Conservation (phyloP, 2,329 filamentous ascomycete genomes). For the Xylaria sp. region DNA sequence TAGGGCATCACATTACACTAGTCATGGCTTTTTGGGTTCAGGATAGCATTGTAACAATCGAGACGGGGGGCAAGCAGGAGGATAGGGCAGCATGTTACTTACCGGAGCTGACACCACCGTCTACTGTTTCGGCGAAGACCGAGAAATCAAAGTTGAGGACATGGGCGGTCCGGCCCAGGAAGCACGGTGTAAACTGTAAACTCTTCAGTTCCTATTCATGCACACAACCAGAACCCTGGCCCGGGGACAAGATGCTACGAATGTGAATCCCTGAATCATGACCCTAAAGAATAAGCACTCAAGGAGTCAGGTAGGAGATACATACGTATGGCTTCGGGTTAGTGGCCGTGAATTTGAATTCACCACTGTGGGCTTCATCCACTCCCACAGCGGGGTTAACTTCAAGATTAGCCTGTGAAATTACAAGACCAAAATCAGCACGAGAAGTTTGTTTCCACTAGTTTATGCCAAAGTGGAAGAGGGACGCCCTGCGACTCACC, state of each 20-base stretch:
- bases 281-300: no score
- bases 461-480: no score
- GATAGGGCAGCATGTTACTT: not conserved
- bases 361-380: conserved; percentile 16
- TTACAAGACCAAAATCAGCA: not conserved
- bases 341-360: conserved; percentile 16
- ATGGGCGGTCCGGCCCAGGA: conserved; percentile 16
- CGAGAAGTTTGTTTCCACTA: no score
- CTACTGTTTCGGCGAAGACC: conserved; percentile 14
- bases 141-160: conserved; percentile 23
- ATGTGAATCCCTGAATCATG: no score
- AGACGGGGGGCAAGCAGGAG: not conserved
- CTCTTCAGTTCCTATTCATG: not conserved
- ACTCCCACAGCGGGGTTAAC: conserved; percentile 21
- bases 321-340: conserved; percentile 24
- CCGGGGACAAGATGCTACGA: not conserved
- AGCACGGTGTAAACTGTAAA: conserved; percentile 24
- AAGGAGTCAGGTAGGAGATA: not conserved
- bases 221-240: not conserved
- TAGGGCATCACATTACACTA: not conserved
- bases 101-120: conserved; percentile 25
- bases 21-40: not conserved
- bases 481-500: not conserved
- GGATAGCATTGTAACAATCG: not conserved
- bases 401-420: conserved; percentile 16